Conservation (phyloP, 2,329 filamentous ascomycete species). For the Diplodia intermedia region DNA sequence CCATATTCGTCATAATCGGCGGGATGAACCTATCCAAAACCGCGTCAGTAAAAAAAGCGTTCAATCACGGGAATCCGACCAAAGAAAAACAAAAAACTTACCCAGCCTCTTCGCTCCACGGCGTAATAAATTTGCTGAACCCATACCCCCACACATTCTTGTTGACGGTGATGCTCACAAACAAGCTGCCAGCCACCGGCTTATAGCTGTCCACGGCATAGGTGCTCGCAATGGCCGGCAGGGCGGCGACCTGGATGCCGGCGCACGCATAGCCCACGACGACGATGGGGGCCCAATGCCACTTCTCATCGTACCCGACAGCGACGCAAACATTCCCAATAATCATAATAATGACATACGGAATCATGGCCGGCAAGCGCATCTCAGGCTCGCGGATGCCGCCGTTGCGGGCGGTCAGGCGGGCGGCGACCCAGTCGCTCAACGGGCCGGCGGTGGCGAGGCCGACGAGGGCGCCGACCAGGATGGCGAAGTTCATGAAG, state of each 20-base stretch:
- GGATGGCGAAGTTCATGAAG: slow-evolving; percentile 65
- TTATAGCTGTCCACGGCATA: slow-evolving; percentile 71
- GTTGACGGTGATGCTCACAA: slow-evolving; percentile 68
- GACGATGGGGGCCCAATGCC: slow-evolving; percentile 64
- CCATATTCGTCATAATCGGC: slow-evolving; percentile 67
- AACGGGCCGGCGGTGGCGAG: slow-evolving; percentile 62
- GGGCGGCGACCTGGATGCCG: slow-evolving; percentile 65
- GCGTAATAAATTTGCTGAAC: slow-evolving; percentile 62
- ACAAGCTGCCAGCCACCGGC: slow-evolving; percentile 65
- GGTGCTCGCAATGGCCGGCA: slow-evolving; percentile 65
- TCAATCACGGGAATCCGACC: background rate
- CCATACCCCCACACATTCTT: slow-evolving; percentile 71
- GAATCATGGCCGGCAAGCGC: slow-evolving; percentile 63
- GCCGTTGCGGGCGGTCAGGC: slow-evolving; percentile 59
- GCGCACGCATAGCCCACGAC: slow-evolving; percentile 64
- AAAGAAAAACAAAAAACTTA: slow-evolving; percentile 37
- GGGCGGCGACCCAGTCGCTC: slow-evolving; percentile 63
- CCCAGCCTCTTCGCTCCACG: slow-evolving; percentile 58
- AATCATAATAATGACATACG: slow-evolving; percentile 63
- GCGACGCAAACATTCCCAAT: slow-evolving; percentile 64
- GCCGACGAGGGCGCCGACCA: slow-evolving; percentile 62
- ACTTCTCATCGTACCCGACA: slow-evolving; percentile 60
- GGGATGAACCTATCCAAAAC: slow-evolving; percentile 49
- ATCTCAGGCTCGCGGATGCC: slow-evolving; percentile 67
- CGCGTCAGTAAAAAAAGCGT: background rate